phyloP scores from a whole-genome alignment of 1,284 basidiomycete genomes.

The Taiwanofungus camphoratus region DNA sequence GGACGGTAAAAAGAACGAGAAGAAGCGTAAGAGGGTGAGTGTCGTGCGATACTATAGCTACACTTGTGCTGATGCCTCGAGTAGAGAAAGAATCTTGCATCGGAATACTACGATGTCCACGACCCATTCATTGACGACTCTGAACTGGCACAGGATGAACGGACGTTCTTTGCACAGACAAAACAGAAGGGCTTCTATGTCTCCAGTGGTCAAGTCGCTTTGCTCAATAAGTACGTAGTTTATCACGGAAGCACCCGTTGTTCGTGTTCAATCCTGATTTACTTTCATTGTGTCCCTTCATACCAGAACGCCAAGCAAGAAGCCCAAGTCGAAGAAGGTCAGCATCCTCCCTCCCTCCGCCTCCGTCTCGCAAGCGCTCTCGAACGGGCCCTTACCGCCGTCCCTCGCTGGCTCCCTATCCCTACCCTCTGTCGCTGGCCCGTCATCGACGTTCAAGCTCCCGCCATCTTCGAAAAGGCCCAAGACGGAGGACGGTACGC shows the following conservation, averaged over 20 bases:
- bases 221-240: slow-evolving; percentile 63
- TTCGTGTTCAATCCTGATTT: neutral
- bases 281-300: no score
- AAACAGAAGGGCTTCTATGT: slow-evolving; percentile 95
- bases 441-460: slow-evolving; percentile 14
- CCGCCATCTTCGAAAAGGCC: slow-evolving; percentile 9
- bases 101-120: slow-evolving; percentile 82
- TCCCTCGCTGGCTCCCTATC: slow-evolving; percentile 15
- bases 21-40: slow-evolving; percentile 38
- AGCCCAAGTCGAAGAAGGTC: slow-evolving; percentile 60
- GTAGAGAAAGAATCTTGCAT: slow-evolving; percentile 51
- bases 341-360: slow-evolving; percentile 27
- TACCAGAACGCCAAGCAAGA: slow-evolving; percentile 49
- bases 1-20: slow-evolving; percentile 30
- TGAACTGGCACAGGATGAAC: slow-evolving; percentile 85
- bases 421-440: slow-evolving; percentile 14
- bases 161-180: slow-evolving; percentile 88
- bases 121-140: slow-evolving; percentile 99
- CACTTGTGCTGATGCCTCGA: neutral
- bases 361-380: slow-evolving; percentile 28
- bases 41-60: slow-evolving; percentile 5
- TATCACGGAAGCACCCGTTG: neutral
- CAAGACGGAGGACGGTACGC: slow-evolving; percentile 36
- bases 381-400: slow-evolving; percentile 23
- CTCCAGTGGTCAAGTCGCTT: slow-evolving; percentile 76